These are phyloP conservation scores for Salvia miltiorrhiza DNA, from an alignment of 257 asterid genomes.

Conservation along the genomic window DNA sequence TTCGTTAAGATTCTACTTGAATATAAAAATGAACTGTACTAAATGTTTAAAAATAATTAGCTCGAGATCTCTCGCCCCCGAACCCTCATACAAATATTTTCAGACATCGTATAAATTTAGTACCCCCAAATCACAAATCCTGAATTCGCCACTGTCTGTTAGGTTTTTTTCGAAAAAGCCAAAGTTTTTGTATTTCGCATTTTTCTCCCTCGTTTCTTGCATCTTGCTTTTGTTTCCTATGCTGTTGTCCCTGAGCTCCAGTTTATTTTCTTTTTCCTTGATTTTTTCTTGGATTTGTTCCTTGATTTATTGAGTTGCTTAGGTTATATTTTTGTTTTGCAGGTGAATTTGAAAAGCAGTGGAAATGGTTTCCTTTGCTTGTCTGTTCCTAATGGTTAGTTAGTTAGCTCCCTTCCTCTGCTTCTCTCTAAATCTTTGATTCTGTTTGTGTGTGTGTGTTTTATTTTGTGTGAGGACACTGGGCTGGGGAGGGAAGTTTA, in stretches of 20 bases:
- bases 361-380: conserved; percentile 44
- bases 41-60: no score
- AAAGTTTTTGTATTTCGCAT: conserved; percentile 44
- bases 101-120: no score
- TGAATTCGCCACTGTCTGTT: no score
- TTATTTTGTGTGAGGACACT: neutral
- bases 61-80: no score
- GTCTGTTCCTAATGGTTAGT: conserved; percentile 67
- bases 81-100: no score
- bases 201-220: conserved; percentile 50
- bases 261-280: conserved; percentile 6
- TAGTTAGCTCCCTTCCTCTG: neutral
- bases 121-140: no score
- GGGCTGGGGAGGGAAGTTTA: neutral
- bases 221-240: conserved; percentile 50
- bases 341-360: conserved; percentile 41
- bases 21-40: no score
- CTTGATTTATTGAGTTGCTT: neutral
- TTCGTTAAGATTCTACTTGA: no score
- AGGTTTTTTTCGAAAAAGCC: no score
- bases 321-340: conserved; percentile 25
- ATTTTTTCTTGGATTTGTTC: neutral
- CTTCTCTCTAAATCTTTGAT: neutral
- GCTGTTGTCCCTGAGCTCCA: conserved; percentile 40
- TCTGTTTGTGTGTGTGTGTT: neutral